A percentile compares a stretch with the other conserved stretches of the same genome.
Evolutionary conservation across 768 basidiomycete species (phyloP).

Genomic region (Rhodotorula toruloides): DNA sequence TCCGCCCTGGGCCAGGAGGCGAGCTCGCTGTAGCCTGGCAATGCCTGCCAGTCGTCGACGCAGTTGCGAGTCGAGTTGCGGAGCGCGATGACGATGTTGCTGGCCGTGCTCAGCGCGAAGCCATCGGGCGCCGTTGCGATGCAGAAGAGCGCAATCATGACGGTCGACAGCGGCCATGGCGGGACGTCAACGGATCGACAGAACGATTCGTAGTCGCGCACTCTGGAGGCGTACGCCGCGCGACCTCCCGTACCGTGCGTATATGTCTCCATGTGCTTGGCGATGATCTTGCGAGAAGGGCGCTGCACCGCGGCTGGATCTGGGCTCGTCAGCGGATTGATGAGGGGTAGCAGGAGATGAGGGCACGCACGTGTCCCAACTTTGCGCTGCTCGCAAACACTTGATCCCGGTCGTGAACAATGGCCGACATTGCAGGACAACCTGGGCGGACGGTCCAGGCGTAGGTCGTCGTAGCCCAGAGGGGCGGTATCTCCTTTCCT

Average conservation of each 20-base stretch:
- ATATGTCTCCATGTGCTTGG: not conserved
- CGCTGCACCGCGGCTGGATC: not conserved
- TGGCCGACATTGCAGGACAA: not conserved
- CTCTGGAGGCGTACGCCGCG: not conserved
- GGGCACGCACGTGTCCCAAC: not conserved
- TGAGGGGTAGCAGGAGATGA: not conserved
- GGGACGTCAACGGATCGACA: not conserved
- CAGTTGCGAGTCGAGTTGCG: too few species aligned
- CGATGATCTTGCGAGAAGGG: not conserved
- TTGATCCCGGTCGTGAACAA: not conserved
- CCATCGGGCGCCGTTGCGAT: not conserved
- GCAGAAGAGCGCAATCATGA: not conserved
- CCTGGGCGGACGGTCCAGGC: not conserved
- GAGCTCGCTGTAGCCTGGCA: too few species aligned
- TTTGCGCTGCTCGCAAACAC: not conserved
- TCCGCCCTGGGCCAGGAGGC: too few species aligned
- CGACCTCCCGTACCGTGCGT: not conserved
- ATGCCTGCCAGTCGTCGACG: too few species aligned
- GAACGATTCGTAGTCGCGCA: not conserved
- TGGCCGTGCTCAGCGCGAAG: not conserved
- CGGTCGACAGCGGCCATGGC: not conserved
- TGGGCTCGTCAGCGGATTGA: too few species aligned
- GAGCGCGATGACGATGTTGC: not conserved
- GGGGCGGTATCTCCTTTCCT: not conserved
- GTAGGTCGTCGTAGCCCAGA: not conserved